Conservation (phyloP, 1,284 basidiomycete genomes). For the Leccinum subrobustum region DNA sequence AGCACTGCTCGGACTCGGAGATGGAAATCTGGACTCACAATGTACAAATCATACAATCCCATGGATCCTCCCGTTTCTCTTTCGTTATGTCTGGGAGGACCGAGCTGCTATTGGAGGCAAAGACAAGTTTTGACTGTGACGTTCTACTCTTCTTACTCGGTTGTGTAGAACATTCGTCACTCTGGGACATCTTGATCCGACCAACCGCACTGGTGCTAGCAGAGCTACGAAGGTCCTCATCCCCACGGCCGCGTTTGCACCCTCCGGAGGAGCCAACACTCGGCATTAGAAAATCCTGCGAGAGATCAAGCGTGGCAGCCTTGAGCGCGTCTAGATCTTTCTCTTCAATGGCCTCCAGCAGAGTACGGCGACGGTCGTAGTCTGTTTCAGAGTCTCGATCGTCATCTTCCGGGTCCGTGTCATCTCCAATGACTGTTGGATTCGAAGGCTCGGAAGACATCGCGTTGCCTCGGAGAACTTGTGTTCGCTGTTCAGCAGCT, state of each 20-base stretch:
- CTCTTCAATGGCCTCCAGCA: slow-evolving; percentile 24
- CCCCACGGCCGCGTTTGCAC: neutral
- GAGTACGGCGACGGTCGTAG: slow-evolving; percentile 18
- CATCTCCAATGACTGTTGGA: neutral
- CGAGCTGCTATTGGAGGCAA: neutral
- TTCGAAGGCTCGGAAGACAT: slow-evolving; percentile 4
- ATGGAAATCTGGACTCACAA: slow-evolving; percentile 12
- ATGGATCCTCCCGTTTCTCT: slow-evolving; percentile 3
- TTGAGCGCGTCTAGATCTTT: slow-evolving; percentile 29
- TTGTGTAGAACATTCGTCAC: slow-evolving; percentile 2
- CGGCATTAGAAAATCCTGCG: slow-evolving; percentile 23
- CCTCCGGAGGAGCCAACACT: slow-evolving; percentile 1
- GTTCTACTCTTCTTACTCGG: slow-evolving; percentile 23
- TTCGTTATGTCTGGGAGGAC: neutral
- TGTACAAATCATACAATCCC: slow-evolving; percentile 30
- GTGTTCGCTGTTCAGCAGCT: slow-evolving; percentile 64
- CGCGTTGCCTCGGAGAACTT: slow-evolving; percentile 36
- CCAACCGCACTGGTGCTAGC: neutral
- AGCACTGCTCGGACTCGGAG: neutral
- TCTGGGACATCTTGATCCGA: neutral
- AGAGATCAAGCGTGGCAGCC: slow-evolving; percentile 13
- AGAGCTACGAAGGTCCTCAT: neutral
- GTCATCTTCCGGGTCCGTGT: slow-evolving; percentile 18
- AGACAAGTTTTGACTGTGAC: slow-evolving; percentile 7
- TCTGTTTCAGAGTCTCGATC: slow-evolving; percentile 22